Evolutionary conservation across 2,329 filamentous ascomycete genomes (phyloP).

Genomic region (Escovopsis sp.): DNA sequence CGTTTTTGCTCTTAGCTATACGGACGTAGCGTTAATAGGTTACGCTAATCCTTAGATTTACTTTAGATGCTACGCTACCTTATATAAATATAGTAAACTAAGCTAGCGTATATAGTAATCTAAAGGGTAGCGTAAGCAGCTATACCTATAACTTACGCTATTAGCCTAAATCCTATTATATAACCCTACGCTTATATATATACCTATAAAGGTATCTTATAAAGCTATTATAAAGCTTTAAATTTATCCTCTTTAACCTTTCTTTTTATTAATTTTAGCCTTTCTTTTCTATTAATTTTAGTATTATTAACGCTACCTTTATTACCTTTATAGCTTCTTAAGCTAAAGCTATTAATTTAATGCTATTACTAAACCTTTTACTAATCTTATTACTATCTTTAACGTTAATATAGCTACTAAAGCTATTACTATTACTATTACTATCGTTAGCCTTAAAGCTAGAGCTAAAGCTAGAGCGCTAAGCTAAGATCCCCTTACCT

Average conservation of each 20-base stretch:
- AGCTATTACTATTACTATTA: background rate
- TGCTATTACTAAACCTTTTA: background rate
- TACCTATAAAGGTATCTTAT: background rate
- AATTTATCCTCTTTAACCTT: background rate
- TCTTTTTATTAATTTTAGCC: background rate
- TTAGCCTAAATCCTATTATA: background rate
- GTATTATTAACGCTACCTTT: background rate
- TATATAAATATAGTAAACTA: no score
- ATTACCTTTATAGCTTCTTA: no score
- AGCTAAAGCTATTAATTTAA: background rate
- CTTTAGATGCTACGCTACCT: no score
- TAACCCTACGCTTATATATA: background rate
- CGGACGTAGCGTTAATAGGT: no score
- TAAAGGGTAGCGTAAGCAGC: background rate
- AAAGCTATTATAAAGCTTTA: background rate
- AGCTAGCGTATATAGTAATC: background rate
- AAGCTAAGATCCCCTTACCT: background rate
- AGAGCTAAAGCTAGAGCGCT: background rate
- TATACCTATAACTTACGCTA: background rate
- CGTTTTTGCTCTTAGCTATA: no score
- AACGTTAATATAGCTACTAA: no score
- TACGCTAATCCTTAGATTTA: no score
- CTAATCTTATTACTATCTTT: background rate
- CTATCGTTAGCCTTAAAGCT: background rate
- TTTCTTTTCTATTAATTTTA: background rate